phyloP scores from a whole-genome alignment of 306 rosid genomes.

The Lablab purpureus region DNA sequence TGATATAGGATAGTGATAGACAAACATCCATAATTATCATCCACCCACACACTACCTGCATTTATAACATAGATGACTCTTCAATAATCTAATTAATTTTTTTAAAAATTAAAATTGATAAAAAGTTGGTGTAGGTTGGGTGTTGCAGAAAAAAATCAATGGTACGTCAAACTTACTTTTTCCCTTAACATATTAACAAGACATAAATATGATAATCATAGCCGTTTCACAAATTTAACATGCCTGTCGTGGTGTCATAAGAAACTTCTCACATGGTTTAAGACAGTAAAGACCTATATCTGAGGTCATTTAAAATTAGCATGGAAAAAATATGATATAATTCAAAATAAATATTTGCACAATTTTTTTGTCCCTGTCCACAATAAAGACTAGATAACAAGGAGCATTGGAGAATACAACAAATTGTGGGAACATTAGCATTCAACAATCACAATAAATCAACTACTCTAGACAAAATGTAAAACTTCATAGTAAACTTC shows the following conservation, averaged over 20 bases:
- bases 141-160: too few species aligned
- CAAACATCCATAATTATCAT: too few species aligned
- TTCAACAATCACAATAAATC: slow-evolving; percentile 18
- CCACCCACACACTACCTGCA: too few species aligned
- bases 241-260: background rate
- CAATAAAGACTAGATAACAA: slow-evolving; percentile 11
- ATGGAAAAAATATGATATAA: background rate
- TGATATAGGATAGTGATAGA: too few species aligned
- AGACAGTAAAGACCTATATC: background rate
- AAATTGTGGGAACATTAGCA: slow-evolving; percentile 23
- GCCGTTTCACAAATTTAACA: slow-evolving; percentile 17
- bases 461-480: slow-evolving; percentile 5
- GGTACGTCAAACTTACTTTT: too few species aligned
- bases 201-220: slow-evolving; percentile 23
- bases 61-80: too few species aligned
- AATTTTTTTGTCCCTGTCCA: slow-evolving; percentile 9
- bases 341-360: slow-evolving; percentile 10
- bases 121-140: too few species aligned
- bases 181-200: slow-evolving; percentile 12
- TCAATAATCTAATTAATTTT: too few species aligned
- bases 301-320: slow-evolving; percentile 24
- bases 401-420: slow-evolving; percentile 4
- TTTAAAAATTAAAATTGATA: too few species aligned
- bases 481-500: background rate
- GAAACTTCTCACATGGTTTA: slow-evolving; percentile 20